Conservation (phyloP, 139 green algal species). For the Edaphochlamys debaryana region DNA sequence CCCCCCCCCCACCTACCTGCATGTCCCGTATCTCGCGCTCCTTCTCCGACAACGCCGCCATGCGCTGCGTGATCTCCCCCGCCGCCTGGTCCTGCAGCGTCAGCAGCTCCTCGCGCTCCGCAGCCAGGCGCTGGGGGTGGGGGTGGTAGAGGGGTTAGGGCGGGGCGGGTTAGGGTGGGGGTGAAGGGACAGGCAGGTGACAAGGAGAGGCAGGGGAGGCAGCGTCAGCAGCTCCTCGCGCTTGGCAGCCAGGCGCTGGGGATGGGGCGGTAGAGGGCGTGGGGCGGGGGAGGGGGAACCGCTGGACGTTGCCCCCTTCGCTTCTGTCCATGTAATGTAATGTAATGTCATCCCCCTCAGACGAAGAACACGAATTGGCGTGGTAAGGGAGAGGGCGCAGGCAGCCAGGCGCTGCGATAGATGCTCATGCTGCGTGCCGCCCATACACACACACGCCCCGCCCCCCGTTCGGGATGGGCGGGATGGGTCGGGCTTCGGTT, state of each 20-base stretch:
- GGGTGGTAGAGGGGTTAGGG: background rate
- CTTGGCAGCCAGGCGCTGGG: constrained; percentile 27
- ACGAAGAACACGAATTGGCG: no score
- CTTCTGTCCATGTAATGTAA: no score
- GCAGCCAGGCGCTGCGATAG: no score
- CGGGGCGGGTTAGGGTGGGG: background rate
- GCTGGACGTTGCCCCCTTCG: no score
- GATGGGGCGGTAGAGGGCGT: background rate
- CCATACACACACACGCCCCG: no score
- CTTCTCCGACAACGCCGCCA: constrained; percentile 10
- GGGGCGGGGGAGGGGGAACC: background rate
- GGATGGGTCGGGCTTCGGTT: no score
- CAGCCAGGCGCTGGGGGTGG: constrained; percentile 21
- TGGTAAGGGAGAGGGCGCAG: no score
- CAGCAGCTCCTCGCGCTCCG: constrained; percentile 43
- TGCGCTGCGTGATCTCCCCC: constrained; percentile 22
- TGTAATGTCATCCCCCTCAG: no score
- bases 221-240: constrained; percentile 44
- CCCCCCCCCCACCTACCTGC: no score
- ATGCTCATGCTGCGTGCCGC: no score
- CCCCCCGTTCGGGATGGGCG: no score
- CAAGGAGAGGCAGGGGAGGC: background rate
- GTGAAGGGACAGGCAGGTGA: background rate
- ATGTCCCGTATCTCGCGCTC: constrained; percentile 24
- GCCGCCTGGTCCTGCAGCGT: constrained; percentile 43